These are phyloP conservation scores for Amanita phalloides DNA, from an alignment of 768 basidiomycete genomes.

Conservation along the genomic window DNA sequence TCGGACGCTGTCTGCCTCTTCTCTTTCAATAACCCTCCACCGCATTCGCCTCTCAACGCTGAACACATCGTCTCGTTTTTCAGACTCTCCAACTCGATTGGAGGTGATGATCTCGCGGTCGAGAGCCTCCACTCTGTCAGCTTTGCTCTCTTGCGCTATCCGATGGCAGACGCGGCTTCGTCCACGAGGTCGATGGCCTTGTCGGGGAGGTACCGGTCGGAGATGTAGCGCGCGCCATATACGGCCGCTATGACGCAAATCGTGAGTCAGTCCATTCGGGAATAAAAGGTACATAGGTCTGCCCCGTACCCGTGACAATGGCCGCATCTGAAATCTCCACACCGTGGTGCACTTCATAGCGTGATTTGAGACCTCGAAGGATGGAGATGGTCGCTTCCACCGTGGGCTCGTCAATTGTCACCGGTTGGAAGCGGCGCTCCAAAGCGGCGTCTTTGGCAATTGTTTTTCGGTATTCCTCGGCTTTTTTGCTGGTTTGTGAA, in stretches of 20 bases:
- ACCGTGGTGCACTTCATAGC: constrained; percentile 89
- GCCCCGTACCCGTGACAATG: constrained; percentile 61
- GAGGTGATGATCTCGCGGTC: constrained; percentile 79
- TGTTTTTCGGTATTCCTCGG: constrained; percentile 84
- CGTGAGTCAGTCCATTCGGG: not conserved
- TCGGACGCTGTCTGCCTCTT: constrained; percentile 56
- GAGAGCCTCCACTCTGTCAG: constrained; percentile 73
- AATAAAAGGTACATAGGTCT: not conserved
- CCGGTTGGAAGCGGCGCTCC: constrained; percentile 85
- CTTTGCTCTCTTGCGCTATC: constrained; percentile 83
- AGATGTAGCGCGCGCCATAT: constrained; percentile 76
- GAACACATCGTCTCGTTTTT: constrained; percentile 80
- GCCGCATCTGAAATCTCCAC: constrained; percentile 87
- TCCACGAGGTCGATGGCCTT: constrained; percentile 91
- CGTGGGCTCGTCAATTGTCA: constrained; percentile 80
- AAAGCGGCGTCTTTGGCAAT: constrained; percentile 90
- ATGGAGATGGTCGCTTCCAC: constrained; percentile 82
- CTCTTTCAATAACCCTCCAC: constrained; percentile 52
- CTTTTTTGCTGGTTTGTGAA: constrained; percentile 17
- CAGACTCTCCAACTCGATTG: constrained; percentile 86
- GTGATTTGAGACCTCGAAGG: constrained; percentile 71
- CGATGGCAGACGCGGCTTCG: constrained; percentile 85
- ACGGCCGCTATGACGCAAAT: constrained; percentile 49
- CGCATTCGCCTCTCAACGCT: constrained; percentile 61
- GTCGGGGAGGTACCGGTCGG: constrained; percentile 82